Conservation (phyloP, 768 basidiomycete genomes). For the Gautieria morchelliformis region DNA sequence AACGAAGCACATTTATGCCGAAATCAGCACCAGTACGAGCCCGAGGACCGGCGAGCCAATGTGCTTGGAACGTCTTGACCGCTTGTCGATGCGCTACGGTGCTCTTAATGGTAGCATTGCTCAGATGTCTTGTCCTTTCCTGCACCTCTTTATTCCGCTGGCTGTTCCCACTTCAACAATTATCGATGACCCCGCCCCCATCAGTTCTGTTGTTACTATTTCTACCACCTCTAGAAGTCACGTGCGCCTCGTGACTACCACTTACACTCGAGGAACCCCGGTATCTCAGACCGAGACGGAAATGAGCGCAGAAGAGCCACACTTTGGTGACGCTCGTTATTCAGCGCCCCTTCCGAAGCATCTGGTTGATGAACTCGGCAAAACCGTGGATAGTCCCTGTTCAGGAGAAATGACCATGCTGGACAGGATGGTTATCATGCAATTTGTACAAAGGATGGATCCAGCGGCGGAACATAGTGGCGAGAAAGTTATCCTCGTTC, state of each 20-base stretch:
- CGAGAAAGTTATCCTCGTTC: neutral
- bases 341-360: neutral
- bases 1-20: neutral
- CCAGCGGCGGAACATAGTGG: neutral
- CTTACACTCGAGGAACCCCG: neutral
- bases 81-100: neutral
- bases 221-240: neutral
- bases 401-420: neutral
- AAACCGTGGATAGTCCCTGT: neutral
- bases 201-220: neutral
- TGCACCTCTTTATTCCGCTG: neutral
- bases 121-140: neutral
- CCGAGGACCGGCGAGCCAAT: neutral
- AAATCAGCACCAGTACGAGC: neutral
- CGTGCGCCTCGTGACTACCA: neutral
- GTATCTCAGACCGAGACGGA: neutral
- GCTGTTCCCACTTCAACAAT: neutral
- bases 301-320: neutral
- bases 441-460: neutral
- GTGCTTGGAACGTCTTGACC: neutral
- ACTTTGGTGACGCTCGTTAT: neutral
- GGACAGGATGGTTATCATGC: neutral
- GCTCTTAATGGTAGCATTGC: neutral
- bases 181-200: neutral
- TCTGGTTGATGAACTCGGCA: neutral